phyloP scores from a whole-genome alignment of 495 filamentous ascomycete species.

The Xylaria flabelliformis region DNA sequence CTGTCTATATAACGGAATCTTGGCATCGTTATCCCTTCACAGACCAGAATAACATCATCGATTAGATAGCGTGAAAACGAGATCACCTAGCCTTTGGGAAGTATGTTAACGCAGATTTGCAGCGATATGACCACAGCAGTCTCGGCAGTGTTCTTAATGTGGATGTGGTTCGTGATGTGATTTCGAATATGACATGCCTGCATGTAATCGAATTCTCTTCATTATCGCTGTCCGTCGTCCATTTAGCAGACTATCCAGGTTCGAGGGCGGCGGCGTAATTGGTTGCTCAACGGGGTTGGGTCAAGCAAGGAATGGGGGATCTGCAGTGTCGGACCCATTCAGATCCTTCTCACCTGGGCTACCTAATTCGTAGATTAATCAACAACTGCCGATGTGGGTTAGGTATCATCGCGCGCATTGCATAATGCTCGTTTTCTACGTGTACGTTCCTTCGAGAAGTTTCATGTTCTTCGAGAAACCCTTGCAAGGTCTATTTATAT shows the following conservation, averaged over 20 bases:
- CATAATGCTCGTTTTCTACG: not conserved
- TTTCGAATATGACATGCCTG: not conserved
- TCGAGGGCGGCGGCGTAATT: not conserved
- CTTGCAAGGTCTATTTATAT: not conserved
- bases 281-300: not conserved
- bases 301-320: not conserved
- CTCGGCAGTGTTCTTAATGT: not conserved
- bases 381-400: constrained; percentile 4
- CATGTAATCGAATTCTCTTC: not conserved
- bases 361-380: not conserved
- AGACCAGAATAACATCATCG: not conserved
- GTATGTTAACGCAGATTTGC: not conserved
- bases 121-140: not conserved
- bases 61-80: not conserved
- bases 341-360: not conserved
- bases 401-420: constrained; percentile 4
- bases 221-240: not conserved
- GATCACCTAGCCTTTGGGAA: not conserved
- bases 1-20: not conserved
- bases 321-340: not conserved
- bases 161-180: not conserved
- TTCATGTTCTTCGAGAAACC: not conserved
- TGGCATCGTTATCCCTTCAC: not conserved
- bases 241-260: not conserved
- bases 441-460: constrained; percentile 1